These are phyloP conservation scores for Tanacetum coccineum DNA, from an alignment of 129 eudicot genomes.

Conservation along the genomic window DNA sequence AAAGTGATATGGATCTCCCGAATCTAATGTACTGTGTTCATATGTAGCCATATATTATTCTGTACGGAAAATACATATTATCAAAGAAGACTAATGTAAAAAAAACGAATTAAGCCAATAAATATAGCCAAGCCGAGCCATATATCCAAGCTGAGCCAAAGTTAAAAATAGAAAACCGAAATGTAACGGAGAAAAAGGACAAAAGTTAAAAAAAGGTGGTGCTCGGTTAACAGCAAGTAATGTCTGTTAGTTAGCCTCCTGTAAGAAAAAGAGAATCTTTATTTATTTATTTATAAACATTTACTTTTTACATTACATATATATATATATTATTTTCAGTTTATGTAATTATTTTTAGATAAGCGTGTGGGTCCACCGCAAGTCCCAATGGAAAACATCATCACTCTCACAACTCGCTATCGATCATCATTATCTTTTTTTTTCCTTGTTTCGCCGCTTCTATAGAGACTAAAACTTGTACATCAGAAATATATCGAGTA, in stretches of 20 bases:
- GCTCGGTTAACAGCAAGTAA: conserved; percentile 27
- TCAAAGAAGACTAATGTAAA: too few relatives aligned
- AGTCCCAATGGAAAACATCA: conserved; percentile 30
- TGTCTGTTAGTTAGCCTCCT: conserved; percentile 31
- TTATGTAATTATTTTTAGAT: neutral
- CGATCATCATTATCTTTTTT: conserved; percentile 14
- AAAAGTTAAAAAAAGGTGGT: too few relatives aligned
- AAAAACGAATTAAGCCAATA: neutral
- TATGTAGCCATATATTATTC: neutral
- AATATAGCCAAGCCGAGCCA: conserved; percentile 8
- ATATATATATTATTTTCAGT: too few relatives aligned
- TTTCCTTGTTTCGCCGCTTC: conserved; percentile 25
- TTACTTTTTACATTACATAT: too few relatives aligned
- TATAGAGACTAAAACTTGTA: neutral
- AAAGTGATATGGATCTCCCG: conserved; percentile 1
- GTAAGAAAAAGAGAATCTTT: conserved; percentile 17
- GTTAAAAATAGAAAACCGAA: conserved; percentile 2
- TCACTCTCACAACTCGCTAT: conserved; percentile 31
- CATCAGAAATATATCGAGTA: neutral
- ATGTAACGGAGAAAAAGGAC: conserved; percentile 24
- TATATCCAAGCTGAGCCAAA: too few relatives aligned
- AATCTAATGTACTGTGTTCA: neutral
- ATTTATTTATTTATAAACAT: neutral
- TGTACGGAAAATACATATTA: conserved; percentile 2
- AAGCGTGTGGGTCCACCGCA: conserved; percentile 19